Base-by-base conservation (phyloP, 2,329 filamentous ascomycete species). In the Phyllosticta citribraziliensis region DNA sequence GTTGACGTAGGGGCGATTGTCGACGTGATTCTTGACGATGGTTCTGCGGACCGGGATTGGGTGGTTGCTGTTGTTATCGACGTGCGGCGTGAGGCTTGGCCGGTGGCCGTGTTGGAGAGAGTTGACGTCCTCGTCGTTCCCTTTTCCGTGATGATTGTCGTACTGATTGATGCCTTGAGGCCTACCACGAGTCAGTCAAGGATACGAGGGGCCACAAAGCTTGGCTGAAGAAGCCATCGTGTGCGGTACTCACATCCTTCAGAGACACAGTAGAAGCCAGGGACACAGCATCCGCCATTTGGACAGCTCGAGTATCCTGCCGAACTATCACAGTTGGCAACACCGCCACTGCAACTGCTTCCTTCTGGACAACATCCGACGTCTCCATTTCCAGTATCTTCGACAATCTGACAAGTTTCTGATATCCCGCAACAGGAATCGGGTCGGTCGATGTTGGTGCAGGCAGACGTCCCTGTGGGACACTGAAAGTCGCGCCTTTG, bases 351-450 rank as follows among this genome's bases (percentile, higher is more conserved):
- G 70, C 89, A 93, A 5, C 72, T 80, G 52, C 78, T 75, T 3
- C 88, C 88, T 40, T 77, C 69, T 0, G 87, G 87, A 73, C 89
- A 94, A 73, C 89, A 94, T 2, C 88, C 89, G 2, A 93, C 84
- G 53, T 83, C 82, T 8, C 87, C 87, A 27, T 86, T 76, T 0
- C 81, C 82, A 5, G 82, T 81, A 70, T 88, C 83, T 33, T 79
- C 71, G 4, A 91, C 84, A 24, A 75, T 73, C 55, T 88, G 84
- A 70, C 89, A 94, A 8, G 79, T 82, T 65, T 87, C 84, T 17
- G 79, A 81, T n/a, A 78, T 77, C 22, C 80, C 76, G 71, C 89
- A 94, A 76, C 89, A 94, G 72, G 86, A 88, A 72, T 90, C 82
- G 1, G 87, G 82, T 54, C 82, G 81, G 8, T 82, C 83, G 66